phyloP scores from a whole-genome alignment of 83 land plant genomes.

The Larix sibirica region DNA sequence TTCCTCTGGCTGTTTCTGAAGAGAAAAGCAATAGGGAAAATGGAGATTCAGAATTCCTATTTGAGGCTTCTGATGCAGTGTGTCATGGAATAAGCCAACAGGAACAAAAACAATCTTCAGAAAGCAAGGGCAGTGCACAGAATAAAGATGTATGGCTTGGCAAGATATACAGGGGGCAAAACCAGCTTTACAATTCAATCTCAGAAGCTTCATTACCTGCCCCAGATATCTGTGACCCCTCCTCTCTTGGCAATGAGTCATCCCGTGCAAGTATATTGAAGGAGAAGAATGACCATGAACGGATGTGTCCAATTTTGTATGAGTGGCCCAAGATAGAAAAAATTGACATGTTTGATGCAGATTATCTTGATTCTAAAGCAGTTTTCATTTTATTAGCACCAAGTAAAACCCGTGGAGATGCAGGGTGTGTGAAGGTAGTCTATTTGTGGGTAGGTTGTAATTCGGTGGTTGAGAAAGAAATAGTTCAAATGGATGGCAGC shows the following conservation, averaged over 20 bases:
- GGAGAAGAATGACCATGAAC: background rate
- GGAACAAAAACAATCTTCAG: background rate
- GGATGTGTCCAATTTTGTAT: constrained; percentile 26
- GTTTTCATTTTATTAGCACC: constrained; percentile 41
- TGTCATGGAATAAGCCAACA: background rate
- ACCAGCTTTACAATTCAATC: background rate
- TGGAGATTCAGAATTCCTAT: background rate
- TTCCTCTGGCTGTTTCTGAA: constrained; percentile 7
- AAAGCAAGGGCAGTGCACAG: background rate
- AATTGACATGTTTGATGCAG: constrained; percentile 31
- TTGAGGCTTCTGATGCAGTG: background rate
- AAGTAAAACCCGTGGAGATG: constrained; percentile 8
- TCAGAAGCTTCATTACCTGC: background rate
- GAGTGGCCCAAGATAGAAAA: constrained; percentile 55
- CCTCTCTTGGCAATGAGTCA: constrained; percentile 1
- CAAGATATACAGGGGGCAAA: background rate
- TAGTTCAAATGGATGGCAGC: constrained; percentile 5
- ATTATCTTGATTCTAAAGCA: constrained; percentile 42
- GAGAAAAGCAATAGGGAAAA: background rate
- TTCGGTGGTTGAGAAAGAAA: constrained; percentile 14
- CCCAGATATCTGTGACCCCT: background rate
- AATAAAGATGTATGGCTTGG: background rate
- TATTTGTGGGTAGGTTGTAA: constrained; percentile 70
- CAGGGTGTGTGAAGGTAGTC: constrained; percentile 14
- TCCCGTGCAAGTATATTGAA: constrained; percentile 3